These are phyloP conservation scores for Cucurbita ficifolia DNA, from an alignment of 306 rosid genomes.

Conservation along the genomic window DNA sequence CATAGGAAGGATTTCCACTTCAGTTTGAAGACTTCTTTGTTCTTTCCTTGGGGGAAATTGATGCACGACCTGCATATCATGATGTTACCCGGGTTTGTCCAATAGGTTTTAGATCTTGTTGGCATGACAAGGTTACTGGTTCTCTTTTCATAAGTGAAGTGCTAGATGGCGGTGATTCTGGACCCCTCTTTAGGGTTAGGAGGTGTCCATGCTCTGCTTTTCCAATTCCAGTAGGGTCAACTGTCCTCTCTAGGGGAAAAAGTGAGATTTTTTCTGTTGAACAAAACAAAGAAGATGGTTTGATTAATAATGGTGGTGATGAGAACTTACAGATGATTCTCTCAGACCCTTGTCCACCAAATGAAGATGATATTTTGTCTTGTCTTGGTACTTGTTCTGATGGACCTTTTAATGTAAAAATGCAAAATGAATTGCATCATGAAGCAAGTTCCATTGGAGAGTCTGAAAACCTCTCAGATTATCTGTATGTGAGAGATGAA, in stretches of 20 bases:
- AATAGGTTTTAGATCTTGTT: conserved; percentile 68
- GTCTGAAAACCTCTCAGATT: conserved; percentile 15
- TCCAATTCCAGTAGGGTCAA: conserved; percentile 48
- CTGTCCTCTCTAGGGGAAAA: conserved; percentile 33
- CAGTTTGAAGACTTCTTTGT: conserved; percentile 81
- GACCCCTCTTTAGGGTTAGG: conserved; percentile 68
- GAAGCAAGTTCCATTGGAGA: conserved; percentile 17
- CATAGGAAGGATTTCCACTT: conserved; percentile 80
- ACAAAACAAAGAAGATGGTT: conserved; percentile 28
- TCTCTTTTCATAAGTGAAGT: conserved; percentile 72
- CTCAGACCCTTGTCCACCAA: conserved; percentile 44
- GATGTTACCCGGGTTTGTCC: conserved; percentile 55
- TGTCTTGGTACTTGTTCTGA: conserved; percentile 34
- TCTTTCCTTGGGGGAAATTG: conserved; percentile 77
- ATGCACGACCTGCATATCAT: conserved; percentile 58
- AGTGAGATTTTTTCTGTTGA: conserved; percentile 23
- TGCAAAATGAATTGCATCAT: conserved; percentile 17
- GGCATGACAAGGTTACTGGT: conserved; percentile 90
- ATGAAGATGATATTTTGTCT: conserved; percentile 54
- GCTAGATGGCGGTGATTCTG: conserved; percentile 79
- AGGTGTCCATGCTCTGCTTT: conserved; percentile 57
- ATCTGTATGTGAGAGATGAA: conserved; percentile 29
- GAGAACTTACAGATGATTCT: conserved; percentile 52
- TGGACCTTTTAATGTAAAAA: conserved; percentile 20
- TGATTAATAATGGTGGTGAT: conserved; percentile 26